Evolutionary conservation across 163 green algal genomes (phyloP).

Genomic region (Scenedesmus sp.): DNA sequence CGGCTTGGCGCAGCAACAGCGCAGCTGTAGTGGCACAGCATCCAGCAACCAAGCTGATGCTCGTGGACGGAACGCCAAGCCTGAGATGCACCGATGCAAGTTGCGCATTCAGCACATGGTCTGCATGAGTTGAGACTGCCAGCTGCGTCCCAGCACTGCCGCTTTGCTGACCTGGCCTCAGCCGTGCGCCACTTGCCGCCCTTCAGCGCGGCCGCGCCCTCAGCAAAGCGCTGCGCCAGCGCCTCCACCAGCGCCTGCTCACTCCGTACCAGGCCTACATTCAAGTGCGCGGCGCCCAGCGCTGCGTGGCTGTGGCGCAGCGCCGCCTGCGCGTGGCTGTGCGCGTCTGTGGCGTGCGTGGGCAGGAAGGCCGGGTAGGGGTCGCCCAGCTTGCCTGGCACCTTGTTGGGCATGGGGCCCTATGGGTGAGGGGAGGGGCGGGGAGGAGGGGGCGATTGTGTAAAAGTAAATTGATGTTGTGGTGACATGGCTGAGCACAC

Average conservation of each 20-base stretch:
- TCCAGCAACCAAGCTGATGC: neutral
- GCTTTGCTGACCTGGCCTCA: conserved; percentile 16
- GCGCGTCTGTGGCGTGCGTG: conserved; percentile 21
- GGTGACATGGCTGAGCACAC: no score
- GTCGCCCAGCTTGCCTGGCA: conserved; percentile 16
- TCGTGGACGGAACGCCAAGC: neutral
- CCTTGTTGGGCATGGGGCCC: conserved; percentile 49
- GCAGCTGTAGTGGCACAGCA: neutral
- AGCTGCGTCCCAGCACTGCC: neutral
- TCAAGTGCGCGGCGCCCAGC: neutral
- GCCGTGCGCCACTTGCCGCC: conserved; percentile 6
- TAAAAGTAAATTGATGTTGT: no score
- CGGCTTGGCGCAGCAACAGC: neutral
- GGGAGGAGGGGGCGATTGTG: no score
- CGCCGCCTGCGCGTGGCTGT: neutral
- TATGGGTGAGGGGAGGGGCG: neutral
- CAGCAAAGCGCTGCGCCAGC: conserved; percentile 2
- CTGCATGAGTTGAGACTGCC: neutral
- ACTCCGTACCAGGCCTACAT: neutral
- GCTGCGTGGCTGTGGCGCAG: neutral
- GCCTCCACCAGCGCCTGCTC: conserved; percentile 14
- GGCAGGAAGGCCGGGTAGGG: conserved; percentile 3
- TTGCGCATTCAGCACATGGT: neutral
- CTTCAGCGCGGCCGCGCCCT: conserved; percentile 21
- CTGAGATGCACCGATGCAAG: neutral